Percentiles rank a stretch among this genome's conserved stretches.
phyloP scores from a whole-genome alignment of 805 yeast species.

The Candida maesae region DNA sequence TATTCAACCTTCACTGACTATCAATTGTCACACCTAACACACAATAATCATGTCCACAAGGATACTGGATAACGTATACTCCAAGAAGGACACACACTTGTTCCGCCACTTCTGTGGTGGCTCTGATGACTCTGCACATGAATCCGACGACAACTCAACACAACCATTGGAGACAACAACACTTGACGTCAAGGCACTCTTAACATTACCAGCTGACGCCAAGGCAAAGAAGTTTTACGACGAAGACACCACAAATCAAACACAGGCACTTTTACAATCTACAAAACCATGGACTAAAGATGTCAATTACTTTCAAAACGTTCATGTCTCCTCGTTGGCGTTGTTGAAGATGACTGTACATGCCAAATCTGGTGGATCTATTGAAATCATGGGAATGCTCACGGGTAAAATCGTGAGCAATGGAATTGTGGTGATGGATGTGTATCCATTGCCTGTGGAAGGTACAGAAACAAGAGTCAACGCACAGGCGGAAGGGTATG shows the following conservation, averaged over 20 bases:
- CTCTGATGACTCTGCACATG: conserved; percentile 1
- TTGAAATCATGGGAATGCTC: conserved; percentile 95
- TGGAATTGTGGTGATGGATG: conserved; percentile 69
- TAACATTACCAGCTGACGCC: conserved; percentile 13
- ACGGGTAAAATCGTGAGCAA: conserved; percentile 64
- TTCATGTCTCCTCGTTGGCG: conserved; percentile 67
- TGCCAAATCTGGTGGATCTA: conserved; percentile 78
- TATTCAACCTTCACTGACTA: no score
- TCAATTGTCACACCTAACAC: no score
- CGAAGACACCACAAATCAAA: conserved; percentile 7
- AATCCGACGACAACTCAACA: background rate
- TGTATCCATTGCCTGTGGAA: conserved; percentile 85
- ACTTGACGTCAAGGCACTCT: conserved; percentile 15
- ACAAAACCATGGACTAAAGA: conserved; percentile 54
- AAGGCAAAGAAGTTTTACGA: conserved; percentile 18
- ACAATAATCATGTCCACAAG: conserved; percentile 8
- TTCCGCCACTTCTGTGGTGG: conserved; percentile 14
- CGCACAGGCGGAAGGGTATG: conserved; percentile 91
- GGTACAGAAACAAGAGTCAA: conserved; percentile 96
- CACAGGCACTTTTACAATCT: conserved; percentile 17
- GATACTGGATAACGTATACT: conserved; percentile 7
- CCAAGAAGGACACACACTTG: conserved; percentile 11
- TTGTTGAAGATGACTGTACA: conserved; percentile 73
- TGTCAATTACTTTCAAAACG: conserved; percentile 57
- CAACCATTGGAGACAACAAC: conserved; percentile 13